These are phyloP conservation scores for Sporisorium scitamineum DNA, from an alignment of 1,284 basidiomycete genomes.

Conservation along the genomic window DNA sequence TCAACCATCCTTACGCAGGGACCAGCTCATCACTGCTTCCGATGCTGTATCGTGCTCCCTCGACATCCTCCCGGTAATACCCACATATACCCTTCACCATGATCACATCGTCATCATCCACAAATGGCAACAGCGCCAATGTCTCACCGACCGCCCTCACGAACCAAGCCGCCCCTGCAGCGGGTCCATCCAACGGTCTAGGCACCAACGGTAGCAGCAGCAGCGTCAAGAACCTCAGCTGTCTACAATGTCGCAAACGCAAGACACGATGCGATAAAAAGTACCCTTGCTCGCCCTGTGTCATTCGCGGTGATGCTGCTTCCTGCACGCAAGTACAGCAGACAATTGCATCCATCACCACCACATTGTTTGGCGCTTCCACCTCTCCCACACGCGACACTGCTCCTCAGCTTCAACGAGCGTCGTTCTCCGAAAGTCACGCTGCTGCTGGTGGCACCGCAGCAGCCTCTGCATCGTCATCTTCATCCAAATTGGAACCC, in stretches of 20 bases:
- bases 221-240: constrained; percentile 51
- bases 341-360: constrained; percentile 48
- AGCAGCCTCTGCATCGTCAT: constrained; percentile 15
- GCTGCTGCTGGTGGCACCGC: constrained; percentile 1
- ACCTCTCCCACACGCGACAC: constrained; percentile 26
- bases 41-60: neutral
- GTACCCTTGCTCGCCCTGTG: constrained; percentile 48
- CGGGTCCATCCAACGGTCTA: constrained; percentile 7
- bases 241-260: constrained; percentile 49
- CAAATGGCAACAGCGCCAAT: neutral
- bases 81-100: neutral
- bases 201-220: constrained; percentile 13
- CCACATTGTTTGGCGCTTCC: constrained; percentile 9
- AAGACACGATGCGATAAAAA: constrained; percentile 51
- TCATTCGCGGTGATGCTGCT: constrained; percentile 40
- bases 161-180: neutral
- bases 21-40: too few species aligned
- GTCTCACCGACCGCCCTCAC: constrained; percentile 10
- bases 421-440: constrained; percentile 20
- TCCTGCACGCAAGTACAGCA: constrained; percentile 48
- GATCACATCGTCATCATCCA: constrained; percentile 7
- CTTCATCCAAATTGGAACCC: constrained; percentile 25
- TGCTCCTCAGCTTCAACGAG: constrained; percentile 13
- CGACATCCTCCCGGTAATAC: neutral
- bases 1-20: too few species aligned